These are phyloP conservation scores for Paramarasmius palmivorus DNA, from an alignment of 1,284 basidiomycete species.

Conservation along the genomic window DNA sequence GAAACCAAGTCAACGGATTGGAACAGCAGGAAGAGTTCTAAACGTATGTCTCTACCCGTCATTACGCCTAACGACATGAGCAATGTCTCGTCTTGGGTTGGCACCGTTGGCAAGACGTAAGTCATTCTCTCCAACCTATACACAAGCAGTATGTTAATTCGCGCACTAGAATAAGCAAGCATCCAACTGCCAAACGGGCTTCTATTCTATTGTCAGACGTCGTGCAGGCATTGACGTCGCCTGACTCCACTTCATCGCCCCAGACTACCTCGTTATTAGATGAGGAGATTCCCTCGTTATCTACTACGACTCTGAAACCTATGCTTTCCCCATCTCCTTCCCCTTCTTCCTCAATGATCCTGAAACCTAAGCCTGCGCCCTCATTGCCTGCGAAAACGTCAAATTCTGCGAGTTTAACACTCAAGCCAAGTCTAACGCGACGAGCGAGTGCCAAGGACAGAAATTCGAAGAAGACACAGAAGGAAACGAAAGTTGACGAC, in stretches of 20 bases:
- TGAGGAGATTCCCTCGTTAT: neutral
- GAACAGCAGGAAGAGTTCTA: neutral
- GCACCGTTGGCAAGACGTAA: conserved; percentile 14
- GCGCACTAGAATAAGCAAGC: neutral
- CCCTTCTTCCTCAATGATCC: neutral
- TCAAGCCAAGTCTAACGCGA: no score
- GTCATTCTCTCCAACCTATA: neutral
- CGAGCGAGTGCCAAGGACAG: no score
- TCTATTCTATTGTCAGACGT: conserved; percentile 16
- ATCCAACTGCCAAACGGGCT: conserved; percentile 15
- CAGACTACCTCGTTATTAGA: neutral
- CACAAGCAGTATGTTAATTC: neutral
- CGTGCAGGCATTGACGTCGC: conserved; percentile 10
- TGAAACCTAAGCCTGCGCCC: no score
- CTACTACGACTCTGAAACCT: neutral
- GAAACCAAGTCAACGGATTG: neutral
- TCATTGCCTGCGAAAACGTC: no score
- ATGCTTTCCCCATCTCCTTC: neutral
- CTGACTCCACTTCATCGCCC: neutral
- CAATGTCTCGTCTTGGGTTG: conserved; percentile 13
- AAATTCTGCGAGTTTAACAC: no score
- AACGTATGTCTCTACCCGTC: neutral
- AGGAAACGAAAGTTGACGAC: conserved; percentile 8
- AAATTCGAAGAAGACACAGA: neutral
- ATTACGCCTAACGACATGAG: neutral